phyloP scores from a whole-genome alignment of 345 rosid genomes.

The Hevea brasiliensis region DNA sequence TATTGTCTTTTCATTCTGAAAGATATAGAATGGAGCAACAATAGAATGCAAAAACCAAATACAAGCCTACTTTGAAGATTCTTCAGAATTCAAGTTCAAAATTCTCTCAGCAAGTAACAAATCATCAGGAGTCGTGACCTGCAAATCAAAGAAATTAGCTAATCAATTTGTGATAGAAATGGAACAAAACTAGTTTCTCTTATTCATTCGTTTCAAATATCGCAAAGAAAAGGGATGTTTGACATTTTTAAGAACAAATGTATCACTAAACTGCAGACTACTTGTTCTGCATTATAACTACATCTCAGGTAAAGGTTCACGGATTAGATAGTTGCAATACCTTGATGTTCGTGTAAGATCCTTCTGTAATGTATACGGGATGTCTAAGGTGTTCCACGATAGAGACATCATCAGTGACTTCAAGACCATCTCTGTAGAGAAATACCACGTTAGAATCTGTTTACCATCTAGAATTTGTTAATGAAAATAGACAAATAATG shows the following conservation, averaged over 20 bases:
- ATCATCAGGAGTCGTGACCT: conserved; percentile 97
- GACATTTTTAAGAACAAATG: too few species aligned
- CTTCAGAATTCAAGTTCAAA: conserved; percentile 36
- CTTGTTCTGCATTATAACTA: neutral
- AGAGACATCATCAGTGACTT: conserved; percentile 93
- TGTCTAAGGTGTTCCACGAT: conserved; percentile 90
- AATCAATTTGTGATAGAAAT: neutral
- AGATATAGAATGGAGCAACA: neutral
- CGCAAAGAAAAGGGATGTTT: too few species aligned
- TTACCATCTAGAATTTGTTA: too few species aligned
- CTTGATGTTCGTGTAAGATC: conserved; percentile 95
- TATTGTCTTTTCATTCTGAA: neutral
- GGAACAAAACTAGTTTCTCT: neutral
- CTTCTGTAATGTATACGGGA: conserved; percentile 82
- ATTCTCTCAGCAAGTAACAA: conserved; percentile 84
- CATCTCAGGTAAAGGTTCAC: neutral
- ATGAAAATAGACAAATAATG: neutral
- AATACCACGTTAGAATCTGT: neutral
- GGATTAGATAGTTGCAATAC: conserved; percentile 29
- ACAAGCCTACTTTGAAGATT: conserved; percentile 7
- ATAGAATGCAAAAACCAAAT: neutral
- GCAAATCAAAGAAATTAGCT: conserved; percentile 5
- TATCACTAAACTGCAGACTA: neutral
- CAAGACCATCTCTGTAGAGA: conserved; percentile 66
- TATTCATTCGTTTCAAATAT: neutral